Conservation (phyloP, 164 flowering plant genomes). For the Stephania yunnanensis region DNA sequence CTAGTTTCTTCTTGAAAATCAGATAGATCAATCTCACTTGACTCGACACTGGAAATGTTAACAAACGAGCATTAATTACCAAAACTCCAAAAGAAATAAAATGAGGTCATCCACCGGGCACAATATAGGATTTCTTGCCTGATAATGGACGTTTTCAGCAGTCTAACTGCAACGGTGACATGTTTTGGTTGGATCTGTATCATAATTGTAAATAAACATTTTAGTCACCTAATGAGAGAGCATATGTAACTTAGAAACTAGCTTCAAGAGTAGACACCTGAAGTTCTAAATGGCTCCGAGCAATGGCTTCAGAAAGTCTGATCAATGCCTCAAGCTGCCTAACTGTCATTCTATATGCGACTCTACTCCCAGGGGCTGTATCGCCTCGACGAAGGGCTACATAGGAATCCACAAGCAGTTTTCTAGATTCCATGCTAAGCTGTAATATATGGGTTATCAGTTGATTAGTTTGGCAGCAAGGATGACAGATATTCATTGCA, state of each 20-base stretch:
- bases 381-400: constrained; percentile 88
- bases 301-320: constrained; percentile 91
- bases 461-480: constrained; percentile 1
- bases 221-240: neutral
- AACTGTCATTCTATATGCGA: constrained; percentile 97
- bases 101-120: neutral
- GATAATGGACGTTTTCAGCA: constrained; percentile 86
- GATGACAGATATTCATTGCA: neutral
- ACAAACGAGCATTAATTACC: neutral
- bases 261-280: constrained; percentile 32
- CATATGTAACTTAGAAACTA: neutral
- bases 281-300: constrained; percentile 68
- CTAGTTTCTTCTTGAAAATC: constrained; percentile 63
- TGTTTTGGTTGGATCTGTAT: constrained; percentile 65
- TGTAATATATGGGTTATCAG: constrained; percentile 25
- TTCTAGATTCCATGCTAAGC: constrained; percentile 72
- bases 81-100: neutral
- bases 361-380: constrained; percentile 86
- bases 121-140: constrained; percentile 38
- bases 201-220: constrained; percentile 4
- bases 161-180: constrained; percentile 66
- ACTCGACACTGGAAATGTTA: constrained; percentile 70
- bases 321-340: constrained; percentile 94
- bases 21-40: constrained; percentile 87
- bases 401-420: constrained; percentile 85